Base-by-base conservation (phyloP, 176 grass and related monocot genomes). In the Carex scoparia region DNA sequence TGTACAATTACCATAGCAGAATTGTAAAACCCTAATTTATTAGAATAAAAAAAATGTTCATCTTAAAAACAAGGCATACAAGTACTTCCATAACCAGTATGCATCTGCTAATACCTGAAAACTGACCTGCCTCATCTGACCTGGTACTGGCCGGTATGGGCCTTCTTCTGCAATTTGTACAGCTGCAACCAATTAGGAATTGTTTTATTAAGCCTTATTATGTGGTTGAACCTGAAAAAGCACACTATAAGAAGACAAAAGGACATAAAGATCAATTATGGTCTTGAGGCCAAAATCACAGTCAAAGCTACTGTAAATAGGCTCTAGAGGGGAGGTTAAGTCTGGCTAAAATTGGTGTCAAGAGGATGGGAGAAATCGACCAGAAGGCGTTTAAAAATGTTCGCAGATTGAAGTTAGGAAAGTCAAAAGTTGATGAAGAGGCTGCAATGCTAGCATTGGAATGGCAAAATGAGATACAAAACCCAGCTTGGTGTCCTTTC, bases 401-500 rank as follows among this genome's bases (percentile, higher is more conserved):
- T 12, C 89, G 81, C 84, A 91, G 84, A 61, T 57, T n/a, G 18
- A 94, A 84, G 18, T 90, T 89, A 11, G 33, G 73, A 63, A 54
- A 85, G 81, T 56, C 81, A 9, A 71, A 88, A 18, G 84, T 84
- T 37, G 69, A 93, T 81, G 54, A 42, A 62, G 88, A 87, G 59
- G 79, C 79, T 68, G 55, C 10, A 33, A 14, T 79, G 3, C 80
- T 93, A 66, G 86, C 83, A 71, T 86, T 85, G 4, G 86, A 89
- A 58, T 98, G 95, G 95, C 88, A 94, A 77, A 85, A 89, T 71
- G 91, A 98, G 86, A 81, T 98, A 18, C 82, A 70, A 42, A 88
- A 91, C 42, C 84, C 86, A 54, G 71, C 75, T 32, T 98, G 92
- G 95, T 67, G 84, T 46, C 92, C 95, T 79, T 98, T 93, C 49